phyloP scores from a whole-genome alignment of 1,284 basidiomycete species.

The Malassezia japonica region DNA sequence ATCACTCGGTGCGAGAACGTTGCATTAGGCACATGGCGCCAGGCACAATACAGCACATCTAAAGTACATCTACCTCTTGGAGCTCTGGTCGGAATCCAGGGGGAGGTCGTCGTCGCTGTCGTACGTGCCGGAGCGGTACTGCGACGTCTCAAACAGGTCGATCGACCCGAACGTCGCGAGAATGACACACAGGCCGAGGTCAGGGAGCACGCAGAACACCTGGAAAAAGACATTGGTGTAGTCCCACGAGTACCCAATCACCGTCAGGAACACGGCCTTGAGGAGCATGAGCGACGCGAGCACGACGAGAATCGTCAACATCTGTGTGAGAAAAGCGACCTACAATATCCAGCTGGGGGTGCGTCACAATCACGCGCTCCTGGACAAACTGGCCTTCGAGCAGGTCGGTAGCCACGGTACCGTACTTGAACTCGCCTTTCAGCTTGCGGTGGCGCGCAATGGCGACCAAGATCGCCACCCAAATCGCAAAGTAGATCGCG shows the following conservation, averaged over 20 bases:
- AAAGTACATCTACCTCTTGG: too few species aligned
- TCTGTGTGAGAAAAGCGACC: not conserved
- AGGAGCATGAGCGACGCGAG: not conserved
- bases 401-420: too few species aligned
- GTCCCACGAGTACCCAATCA: not conserved
- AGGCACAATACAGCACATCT: too few species aligned
- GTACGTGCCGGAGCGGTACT: too few species aligned
- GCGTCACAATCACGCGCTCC: not conserved
- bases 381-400: too few species aligned
- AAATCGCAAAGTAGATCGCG: not conserved
- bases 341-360: not conserved
- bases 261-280: not conserved
- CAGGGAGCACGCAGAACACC: not conserved
- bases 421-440: too few species aligned
- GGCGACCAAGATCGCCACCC: not conserved
- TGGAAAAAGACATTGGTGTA: not conserved
- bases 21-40: too few species aligned
- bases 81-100: too few species aligned
- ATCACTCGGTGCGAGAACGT: too few species aligned
- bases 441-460: too few species aligned
- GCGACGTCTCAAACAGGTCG: not conserved
- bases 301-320: not conserved
- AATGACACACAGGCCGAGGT: not conserved
- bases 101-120: too few species aligned
- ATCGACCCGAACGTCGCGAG: not conserved